Evolutionary conservation across 2,329 filamentous ascomycete species (phyloP).

Genomic region (Aspergillus ochraceus): DNA sequence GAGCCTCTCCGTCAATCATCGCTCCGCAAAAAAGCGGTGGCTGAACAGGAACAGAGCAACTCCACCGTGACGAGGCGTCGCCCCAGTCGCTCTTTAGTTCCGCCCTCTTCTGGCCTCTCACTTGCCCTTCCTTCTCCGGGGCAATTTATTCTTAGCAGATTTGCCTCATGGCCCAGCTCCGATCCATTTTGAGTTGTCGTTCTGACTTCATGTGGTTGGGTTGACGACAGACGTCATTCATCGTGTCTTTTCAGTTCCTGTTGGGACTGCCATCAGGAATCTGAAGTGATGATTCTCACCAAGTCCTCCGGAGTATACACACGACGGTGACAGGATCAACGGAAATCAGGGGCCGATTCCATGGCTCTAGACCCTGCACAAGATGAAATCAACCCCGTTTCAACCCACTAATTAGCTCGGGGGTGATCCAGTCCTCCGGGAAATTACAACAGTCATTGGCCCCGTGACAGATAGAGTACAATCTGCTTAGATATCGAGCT

Average conservation of each 20-base stretch:
- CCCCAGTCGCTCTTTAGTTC: not conserved
- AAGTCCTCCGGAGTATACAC: too few species aligned
- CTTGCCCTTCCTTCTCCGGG: not conserved
- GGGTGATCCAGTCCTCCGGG: not conserved
- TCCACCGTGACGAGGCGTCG: conserved; percentile 20
- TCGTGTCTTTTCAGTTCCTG: not conserved
- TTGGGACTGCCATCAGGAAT: not conserved
- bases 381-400: not conserved
- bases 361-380: not conserved
- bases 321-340: not conserved
- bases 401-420: not conserved
- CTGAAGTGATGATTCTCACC: not conserved
- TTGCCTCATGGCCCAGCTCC: conserved; percentile 4
- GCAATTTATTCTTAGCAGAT: conserved; percentile 12
- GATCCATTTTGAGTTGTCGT: not conserved
- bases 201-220: not conserved
- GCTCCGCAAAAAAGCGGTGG: conserved; percentile 29
- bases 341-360: not conserved
- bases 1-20: not conserved
- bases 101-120: not conserved
- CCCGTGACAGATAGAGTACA: not conserved
- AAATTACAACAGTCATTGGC: not conserved
- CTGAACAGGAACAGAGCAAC: conserved; percentile 25
- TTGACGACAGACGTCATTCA: not conserved
- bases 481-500: not conserved